A percentile compares a stretch with the other conserved stretches of the same genome.
Conservation (phyloP, 371 early-diverging fungal genomes). For the Circinella minor region DNA sequence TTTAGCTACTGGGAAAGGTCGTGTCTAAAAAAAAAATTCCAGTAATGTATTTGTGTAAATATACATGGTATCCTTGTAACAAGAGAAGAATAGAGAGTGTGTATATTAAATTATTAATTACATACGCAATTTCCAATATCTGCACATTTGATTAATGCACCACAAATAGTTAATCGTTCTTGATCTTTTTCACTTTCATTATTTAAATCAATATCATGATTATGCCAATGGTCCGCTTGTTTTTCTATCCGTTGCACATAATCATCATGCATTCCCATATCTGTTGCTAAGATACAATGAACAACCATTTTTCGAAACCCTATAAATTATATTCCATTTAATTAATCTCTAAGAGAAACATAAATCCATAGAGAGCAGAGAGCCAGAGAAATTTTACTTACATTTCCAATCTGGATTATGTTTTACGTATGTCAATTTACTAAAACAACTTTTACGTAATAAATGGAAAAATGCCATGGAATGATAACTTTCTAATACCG, state of each 20-base stretch:
- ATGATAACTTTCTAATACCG: conserved; percentile 95
- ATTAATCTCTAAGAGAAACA: too few species aligned
- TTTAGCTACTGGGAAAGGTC: conserved; percentile 66
- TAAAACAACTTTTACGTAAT: conserved; percentile 66
- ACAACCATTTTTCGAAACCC: conserved; percentile 75
- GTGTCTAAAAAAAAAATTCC: conserved; percentile 35
- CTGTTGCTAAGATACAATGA: conserved; percentile 81
- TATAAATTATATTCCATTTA: conserved; percentile 9
- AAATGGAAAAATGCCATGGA: conserved; percentile 85
- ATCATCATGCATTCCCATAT: conserved; percentile 85
- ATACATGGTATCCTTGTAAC: too few species aligned
- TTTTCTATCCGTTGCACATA: conserved; percentile 73
- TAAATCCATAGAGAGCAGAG: too few species aligned
- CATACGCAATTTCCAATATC: conserved; percentile 82
- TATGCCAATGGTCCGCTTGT: conserved; percentile 52
- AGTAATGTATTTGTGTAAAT: too few species aligned
- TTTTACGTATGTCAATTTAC: conserved; percentile 49
- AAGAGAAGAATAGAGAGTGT: too few species aligned
- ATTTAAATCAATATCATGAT: conserved; percentile 25
- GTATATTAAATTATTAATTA: not conserved
- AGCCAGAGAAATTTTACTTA: conserved; percentile 12
- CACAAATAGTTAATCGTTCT: conserved; percentile 57
- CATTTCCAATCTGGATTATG: conserved; percentile 34
- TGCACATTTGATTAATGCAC: conserved; percentile 84
- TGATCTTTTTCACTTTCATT: conserved; percentile 27